These are phyloP conservation scores for Hypoxylon trugodes DNA, from an alignment of 495 filamentous ascomycete genomes.

Conservation along the genomic window DNA sequence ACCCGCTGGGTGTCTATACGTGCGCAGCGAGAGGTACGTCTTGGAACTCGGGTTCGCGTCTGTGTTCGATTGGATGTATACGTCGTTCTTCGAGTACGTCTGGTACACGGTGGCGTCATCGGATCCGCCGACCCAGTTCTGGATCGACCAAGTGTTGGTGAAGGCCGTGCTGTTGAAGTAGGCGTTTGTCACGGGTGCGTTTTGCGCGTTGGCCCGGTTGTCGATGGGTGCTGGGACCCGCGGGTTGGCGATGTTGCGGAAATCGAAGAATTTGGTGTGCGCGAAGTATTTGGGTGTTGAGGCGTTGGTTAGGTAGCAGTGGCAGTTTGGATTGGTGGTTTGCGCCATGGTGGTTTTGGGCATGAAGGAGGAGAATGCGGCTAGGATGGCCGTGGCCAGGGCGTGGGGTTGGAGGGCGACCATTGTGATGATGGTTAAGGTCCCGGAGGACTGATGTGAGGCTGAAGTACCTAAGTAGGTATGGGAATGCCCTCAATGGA, in stretches of 20 bases:
- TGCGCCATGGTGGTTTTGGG: not conserved
- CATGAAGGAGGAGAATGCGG: not conserved
- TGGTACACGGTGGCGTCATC: constrained; percentile 57
- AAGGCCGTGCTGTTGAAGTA: constrained; percentile 53
- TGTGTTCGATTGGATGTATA: constrained; percentile 63
- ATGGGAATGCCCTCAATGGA: not conserved
- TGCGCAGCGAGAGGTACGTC: constrained; percentile 63
- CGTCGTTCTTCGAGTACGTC: constrained; percentile 69
- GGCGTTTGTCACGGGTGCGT: constrained; percentile 46
- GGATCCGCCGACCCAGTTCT: constrained; percentile 59
- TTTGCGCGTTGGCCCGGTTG: constrained; percentile 29
- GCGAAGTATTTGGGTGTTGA: constrained; percentile 61
- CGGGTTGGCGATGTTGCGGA: constrained; percentile 59
- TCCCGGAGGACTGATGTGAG: not conserved
- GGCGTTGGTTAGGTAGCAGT: constrained; percentile 59
- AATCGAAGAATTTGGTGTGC: constrained; percentile 74
- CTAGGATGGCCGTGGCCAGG: constrained; percentile 1
- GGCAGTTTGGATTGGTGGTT: constrained; percentile 42
- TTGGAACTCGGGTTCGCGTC: constrained; percentile 43
- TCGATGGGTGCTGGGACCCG: constrained; percentile 49
- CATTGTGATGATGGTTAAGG: constrained; percentile 11
- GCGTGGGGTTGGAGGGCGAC: not conserved
- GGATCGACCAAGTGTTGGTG: constrained; percentile 65
- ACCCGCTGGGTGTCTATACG: constrained; percentile 53
- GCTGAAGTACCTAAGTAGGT: not conserved